Percentiles rank a stretch among this genome's conserved stretches.
Conservation (phyloP, 2,329 filamentous ascomycete genomes). For the Apiospora kogelbergensis region DNA sequence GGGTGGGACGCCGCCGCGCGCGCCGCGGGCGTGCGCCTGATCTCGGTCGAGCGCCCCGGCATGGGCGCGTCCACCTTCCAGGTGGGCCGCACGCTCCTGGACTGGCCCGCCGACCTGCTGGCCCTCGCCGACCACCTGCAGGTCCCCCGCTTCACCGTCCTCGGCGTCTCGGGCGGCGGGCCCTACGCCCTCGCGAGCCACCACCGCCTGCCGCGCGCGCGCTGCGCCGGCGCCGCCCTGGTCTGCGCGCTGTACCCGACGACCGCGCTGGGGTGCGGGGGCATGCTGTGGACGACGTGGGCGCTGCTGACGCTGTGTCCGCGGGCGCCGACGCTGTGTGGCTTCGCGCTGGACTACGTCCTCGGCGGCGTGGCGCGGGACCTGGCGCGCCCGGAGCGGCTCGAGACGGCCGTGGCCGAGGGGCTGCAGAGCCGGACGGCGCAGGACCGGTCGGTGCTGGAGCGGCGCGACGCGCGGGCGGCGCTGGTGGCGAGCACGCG, state of each 20-base stretch:
- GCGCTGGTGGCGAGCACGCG: not conserved
- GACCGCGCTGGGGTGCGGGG: conserved; percentile 17
- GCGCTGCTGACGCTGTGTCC: conserved; percentile 18
- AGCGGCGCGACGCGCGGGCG: not conserved
- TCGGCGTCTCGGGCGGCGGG: conserved; percentile 28
- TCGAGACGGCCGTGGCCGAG: conserved; percentile 14
- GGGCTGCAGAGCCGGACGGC: conserved; percentile 16
- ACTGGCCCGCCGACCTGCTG: conserved; percentile 25
- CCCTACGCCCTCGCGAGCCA: conserved; percentile 27
- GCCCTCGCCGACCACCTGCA: conserved; percentile 24
- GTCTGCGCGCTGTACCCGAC: conserved; percentile 22
- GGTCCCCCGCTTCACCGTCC: conserved; percentile 22
- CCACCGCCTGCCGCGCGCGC: conserved; percentile 18
- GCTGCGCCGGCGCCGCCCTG: conserved; percentile 18
- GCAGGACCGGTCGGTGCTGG: conserved; percentile 20
- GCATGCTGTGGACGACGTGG: conserved; percentile 20
- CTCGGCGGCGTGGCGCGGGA: conserved; percentile 14
- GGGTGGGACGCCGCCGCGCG: conserved; percentile 15
- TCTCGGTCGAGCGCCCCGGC: conserved; percentile 33
- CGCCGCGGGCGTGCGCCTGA: conserved; percentile 22
- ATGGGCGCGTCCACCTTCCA: conserved; percentile 33
- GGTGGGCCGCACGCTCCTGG: conserved; percentile 20
- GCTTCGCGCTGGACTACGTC: conserved; percentile 13
- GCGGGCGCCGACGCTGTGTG: conserved; percentile 19
- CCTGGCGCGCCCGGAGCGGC: conserved; percentile 7